Evolutionary conservation across 2,329 filamentous ascomycete species (phyloP).

Genomic region (Tricladium varicosporioides): DNA sequence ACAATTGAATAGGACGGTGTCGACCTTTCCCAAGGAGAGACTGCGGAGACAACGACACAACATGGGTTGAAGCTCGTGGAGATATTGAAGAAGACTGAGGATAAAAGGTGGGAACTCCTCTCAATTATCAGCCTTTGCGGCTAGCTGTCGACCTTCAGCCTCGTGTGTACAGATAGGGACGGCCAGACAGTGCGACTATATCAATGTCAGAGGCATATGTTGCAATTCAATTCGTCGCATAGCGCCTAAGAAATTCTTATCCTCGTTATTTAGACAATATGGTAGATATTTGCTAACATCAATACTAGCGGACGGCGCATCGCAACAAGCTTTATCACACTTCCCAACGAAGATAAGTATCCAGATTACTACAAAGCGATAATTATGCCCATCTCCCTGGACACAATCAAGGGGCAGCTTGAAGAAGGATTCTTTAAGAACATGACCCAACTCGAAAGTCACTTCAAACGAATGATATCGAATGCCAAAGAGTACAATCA

Average conservation of each 20-base stretch:
- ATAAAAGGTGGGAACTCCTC: slow-evolving; percentile 67
- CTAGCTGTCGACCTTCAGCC: slow-evolving; percentile 10
- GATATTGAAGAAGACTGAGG: slow-evolving; percentile 70
- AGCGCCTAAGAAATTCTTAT: background rate
- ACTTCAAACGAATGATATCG: slow-evolving; percentile 82
- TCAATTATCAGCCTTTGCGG: slow-evolving; percentile 9
- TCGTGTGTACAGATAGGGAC: slow-evolving; percentile 14
- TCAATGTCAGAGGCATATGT: slow-evolving; percentile 8
- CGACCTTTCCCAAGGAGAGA: slow-evolving; percentile 46
- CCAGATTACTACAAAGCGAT: slow-evolving; percentile 77
- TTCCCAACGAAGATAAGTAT: slow-evolving; percentile 62
- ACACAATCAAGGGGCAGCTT: slow-evolving; percentile 74
- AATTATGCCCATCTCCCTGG: slow-evolving; percentile 74
- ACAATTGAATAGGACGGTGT: slow-evolving; percentile 27
- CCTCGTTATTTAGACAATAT: background rate
- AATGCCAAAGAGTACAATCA: slow-evolving; percentile 86
- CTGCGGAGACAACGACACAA: slow-evolving; percentile 64
- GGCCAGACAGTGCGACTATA: slow-evolving; percentile 6
- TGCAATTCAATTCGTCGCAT: background rate
- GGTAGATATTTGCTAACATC: slow-evolving; percentile 11
- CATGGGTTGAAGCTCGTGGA: slow-evolving; percentile 73
- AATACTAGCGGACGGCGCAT: slow-evolving; percentile 65
- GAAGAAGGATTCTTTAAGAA: slow-evolving; percentile 64
- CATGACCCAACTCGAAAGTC: slow-evolving; percentile 75
- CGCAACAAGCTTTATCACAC: slow-evolving; percentile 70